Evolutionary conservation across 306 rosid species (phyloP).

Genomic region (Cucumis hystrix): DNA sequence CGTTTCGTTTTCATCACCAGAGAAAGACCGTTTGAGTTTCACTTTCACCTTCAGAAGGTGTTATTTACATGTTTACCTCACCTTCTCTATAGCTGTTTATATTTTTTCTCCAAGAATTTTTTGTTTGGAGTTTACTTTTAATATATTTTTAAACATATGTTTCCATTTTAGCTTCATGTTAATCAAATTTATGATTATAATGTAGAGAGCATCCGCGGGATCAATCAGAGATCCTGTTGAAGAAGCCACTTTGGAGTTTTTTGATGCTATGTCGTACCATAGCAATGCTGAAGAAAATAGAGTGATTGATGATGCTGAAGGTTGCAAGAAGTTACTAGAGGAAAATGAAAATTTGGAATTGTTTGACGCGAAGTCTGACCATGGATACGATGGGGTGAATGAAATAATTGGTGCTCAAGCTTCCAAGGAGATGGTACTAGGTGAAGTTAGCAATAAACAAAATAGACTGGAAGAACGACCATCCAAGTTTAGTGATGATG

Average conservation of each 20-base stretch:
- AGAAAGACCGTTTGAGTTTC: no score
- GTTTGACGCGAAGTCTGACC: neutral
- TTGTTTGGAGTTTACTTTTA: neutral
- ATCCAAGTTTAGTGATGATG: neutral
- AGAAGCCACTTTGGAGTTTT: neutral
- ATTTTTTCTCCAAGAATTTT: neutral
- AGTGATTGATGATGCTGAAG: neutral
- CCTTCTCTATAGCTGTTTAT: neutral
- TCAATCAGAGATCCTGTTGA: neutral
- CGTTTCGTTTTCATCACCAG: neutral
- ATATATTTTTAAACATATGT: no score
- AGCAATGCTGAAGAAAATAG: neutral
- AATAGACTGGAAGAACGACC: constrained; percentile 1
- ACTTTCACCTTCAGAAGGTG: neutral
- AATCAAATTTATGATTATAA: neutral
- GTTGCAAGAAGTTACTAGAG: neutral
- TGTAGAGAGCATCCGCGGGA: neutral
- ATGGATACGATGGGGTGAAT: neutral
- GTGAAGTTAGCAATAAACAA: neutral
- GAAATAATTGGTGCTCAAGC: neutral
- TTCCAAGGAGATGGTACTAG: neutral
- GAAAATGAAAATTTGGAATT: neutral
- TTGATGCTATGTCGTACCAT: neutral
- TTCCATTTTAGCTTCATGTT: neutral
- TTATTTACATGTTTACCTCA: neutral